phyloP scores from a whole-genome alignment of 1,139 yeast genomes.

The Trichomonascaceae sp. region DNA sequence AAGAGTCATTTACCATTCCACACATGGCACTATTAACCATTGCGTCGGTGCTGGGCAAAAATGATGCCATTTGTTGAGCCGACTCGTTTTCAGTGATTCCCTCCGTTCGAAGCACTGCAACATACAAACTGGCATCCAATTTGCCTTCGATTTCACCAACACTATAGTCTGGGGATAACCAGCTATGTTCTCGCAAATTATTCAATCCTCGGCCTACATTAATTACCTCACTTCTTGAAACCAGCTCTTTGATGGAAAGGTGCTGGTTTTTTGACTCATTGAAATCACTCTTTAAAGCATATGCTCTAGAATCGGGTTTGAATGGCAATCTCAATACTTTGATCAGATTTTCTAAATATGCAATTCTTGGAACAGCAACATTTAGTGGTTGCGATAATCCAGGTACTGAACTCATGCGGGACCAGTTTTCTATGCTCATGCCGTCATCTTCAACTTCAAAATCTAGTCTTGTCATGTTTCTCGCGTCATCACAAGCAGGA shows the following conservation, averaged over 20 bases:
- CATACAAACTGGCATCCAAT: slow-evolving; percentile 14
- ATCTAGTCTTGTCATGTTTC: background rate
- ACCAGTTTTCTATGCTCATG: background rate
- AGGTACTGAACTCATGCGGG: background rate
- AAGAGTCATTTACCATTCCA: background rate
- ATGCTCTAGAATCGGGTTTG: background rate
- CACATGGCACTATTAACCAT: background rate
- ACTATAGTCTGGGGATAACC: background rate
- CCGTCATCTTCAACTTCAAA: background rate
- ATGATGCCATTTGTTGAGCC: background rate
- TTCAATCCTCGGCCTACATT: background rate
- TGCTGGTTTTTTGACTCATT: background rate
- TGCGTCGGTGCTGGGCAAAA: background rate
- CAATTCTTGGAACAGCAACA: background rate
- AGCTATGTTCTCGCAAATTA: background rate
- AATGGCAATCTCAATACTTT: background rate
- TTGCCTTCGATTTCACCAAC: background rate
- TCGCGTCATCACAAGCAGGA: background rate
- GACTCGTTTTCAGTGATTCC: background rate
- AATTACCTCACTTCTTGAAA: background rate
- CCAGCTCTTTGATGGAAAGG: slow-evolving; percentile 28
- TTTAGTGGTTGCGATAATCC: background rate
- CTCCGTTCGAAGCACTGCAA: slow-evolving; percentile 16
- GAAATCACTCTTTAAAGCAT: background rate
- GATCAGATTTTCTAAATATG: background rate